A percentile compares a stretch with the other conserved stretches of the same genome.
These are phyloP conservation scores for Dendrobium chrysotoxum DNA, from an alignment of 106 monocot genomes.

Conservation along the genomic window DNA sequence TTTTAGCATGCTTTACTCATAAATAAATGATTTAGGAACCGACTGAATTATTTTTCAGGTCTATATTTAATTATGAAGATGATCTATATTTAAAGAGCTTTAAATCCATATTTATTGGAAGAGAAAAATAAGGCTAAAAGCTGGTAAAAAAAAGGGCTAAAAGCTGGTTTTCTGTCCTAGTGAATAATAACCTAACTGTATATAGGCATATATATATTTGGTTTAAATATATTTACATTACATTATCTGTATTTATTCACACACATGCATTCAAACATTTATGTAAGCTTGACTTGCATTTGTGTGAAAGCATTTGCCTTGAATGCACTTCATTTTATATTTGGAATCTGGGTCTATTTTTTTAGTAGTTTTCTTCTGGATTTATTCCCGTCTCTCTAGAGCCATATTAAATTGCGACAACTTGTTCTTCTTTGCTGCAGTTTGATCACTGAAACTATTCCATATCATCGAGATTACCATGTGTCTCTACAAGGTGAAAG, in stretches of 20 bases:
- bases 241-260: not conserved
- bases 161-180: not conserved
- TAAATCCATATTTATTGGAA: not conserved
- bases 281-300: not conserved
- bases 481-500: slow-evolving; percentile 32
- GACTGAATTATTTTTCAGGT: not conserved
- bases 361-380: not conserved
- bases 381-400: not conserved
- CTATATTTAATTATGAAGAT: not conserved
- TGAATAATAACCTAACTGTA: not conserved
- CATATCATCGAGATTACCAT: slow-evolving; percentile 53
- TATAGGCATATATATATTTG: not conserved
- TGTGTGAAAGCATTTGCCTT: not conserved
- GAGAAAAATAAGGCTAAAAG: not conserved
- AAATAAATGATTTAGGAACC: not conserved
- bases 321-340: slow-evolving; percentile 3
- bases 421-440: slow-evolving; percentile 31
- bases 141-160: not conserved
- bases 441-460: slow-evolving; percentile 80
- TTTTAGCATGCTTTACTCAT: not conserved
- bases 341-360: not conserved
- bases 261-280: not conserved
- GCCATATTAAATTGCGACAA: not conserved
- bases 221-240: not conserved
- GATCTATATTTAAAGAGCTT: not conserved